Base-by-base conservation (phyloP, 2,329 filamentous ascomycete genomes). In the Neurospora sp. region DNA sequence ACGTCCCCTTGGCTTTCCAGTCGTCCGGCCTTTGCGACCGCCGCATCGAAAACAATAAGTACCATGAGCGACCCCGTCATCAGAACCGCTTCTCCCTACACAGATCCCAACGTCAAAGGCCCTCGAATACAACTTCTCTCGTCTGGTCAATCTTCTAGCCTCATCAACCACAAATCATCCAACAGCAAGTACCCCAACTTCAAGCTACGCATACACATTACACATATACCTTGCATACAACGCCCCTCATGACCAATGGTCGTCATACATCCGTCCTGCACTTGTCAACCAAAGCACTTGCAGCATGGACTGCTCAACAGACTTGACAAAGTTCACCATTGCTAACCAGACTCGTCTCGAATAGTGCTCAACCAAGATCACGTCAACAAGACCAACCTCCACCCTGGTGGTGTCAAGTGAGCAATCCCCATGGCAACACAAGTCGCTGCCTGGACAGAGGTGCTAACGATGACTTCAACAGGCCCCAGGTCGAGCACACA, bases 301-400 rank as follows among this genome's bases (percentile, higher is more conserved):
- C 52, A 62, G 52, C 8, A 13, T 23, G 15, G 46, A 17, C 23
- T 39, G 39, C 38, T 23, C 58, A 67, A 23, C 11, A 19, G 28
- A 38, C 42, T 11, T 66, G 23, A 66, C 42, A 62, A 52, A 69
- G 70, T 43, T 17, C 38, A 28, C 62, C 28, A 38, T 66, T 70
- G 68, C 70, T 75, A 70, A 72, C 71, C 71, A 67, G 17, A 23
- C 13, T 70, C 67, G 40, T 46, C 38, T 38, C 10, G 69, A 66
- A 23, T 74, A 87, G 85, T 88, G 85, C 81, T 86, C 80, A 77
- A 80, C 78, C 52, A 62, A 23, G 85, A 81, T 77, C 86, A 84
- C 79, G 87, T 97, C 79, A 97, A 97, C 89, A 95, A 94, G 86
- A 97, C 94, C 78, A 89, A 89, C 78, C 90, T 97, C 76, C 93